phyloP scores from a whole-genome alignment of 345 rosid genomes.

The Bretschneidera sinensis region DNA sequence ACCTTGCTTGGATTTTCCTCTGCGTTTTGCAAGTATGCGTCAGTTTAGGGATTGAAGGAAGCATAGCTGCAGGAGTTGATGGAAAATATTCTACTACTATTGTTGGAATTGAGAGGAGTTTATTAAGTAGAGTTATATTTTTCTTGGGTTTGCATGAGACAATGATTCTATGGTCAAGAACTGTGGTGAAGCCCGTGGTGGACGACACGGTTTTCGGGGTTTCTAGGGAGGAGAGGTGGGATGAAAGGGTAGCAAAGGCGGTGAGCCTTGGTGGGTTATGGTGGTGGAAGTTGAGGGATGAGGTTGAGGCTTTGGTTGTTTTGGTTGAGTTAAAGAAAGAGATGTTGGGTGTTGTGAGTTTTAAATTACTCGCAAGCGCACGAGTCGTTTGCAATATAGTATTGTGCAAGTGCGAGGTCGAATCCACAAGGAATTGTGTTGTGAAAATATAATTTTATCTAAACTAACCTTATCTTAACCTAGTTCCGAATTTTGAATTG shows the following conservation, averaged over 20 bases:
- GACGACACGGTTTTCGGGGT: slow-evolving; percentile 49
- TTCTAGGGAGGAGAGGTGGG: slow-evolving; percentile 39
- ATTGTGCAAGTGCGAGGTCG: too few relatives aligned
- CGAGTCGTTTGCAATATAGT: too few relatives aligned
- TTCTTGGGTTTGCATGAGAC: slow-evolving; percentile 77
- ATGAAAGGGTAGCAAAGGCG: slow-evolving; percentile 41
- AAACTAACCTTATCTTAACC: too few relatives aligned
- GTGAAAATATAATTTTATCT: too few relatives aligned
- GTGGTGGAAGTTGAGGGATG: slow-evolving; percentile 85
- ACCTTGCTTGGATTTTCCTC: slow-evolving; percentile 51
- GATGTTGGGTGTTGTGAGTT: slow-evolving; percentile 32
- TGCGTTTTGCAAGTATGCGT: slow-evolving; percentile 54
- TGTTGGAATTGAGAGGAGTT: slow-evolving; percentile 30
- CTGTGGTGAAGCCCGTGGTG: slow-evolving; percentile 62
- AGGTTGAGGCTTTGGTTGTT: slow-evolving; percentile 57
- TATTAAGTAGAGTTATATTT: slow-evolving; percentile 45
- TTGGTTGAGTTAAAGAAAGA: slow-evolving; percentile 46
- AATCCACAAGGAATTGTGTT: too few relatives aligned
- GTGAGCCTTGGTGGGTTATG: slow-evolving; percentile 50
- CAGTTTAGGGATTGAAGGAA: slow-evolving; percentile 52
- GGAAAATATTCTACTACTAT: too few relatives aligned
- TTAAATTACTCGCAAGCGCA: too few relatives aligned
- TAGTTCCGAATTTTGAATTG: too few relatives aligned
- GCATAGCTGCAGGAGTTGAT: slow-evolving; percentile 30
- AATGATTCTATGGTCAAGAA: slow-evolving; percentile 51